Evolutionary conservation across 805 yeast genomes (phyloP).

Genomic region (Nakazawaea wickerhamii): DNA sequence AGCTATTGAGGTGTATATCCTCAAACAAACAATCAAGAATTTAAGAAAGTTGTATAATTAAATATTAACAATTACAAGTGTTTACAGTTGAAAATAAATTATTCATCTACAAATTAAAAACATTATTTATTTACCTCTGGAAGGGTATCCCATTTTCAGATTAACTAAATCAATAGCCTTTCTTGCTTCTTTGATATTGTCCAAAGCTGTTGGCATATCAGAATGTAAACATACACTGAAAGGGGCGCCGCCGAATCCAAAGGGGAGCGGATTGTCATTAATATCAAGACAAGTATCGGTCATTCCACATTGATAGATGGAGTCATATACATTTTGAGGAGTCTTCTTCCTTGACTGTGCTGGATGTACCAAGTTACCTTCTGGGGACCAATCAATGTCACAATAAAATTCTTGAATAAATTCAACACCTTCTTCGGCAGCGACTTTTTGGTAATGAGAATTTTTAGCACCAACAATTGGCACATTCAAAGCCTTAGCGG

Average conservation of each 20-base stretch:
- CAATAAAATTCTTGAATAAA: conserved; percentile 32
- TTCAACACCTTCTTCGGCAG: conserved; percentile 27
- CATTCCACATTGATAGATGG: conserved; percentile 24
- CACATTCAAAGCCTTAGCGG: conserved; percentile 29
- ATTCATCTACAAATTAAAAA: no score
- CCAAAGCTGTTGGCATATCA: conserved; percentile 33
- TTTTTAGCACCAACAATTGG: conserved; percentile 35
- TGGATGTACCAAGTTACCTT: conserved; percentile 27
- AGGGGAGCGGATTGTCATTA: conserved; percentile 20
- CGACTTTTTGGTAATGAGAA: conserved; percentile 23
- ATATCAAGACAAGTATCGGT: conserved; percentile 21
- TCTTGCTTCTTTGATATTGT: conserved; percentile 26
- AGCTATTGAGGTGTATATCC: no score
- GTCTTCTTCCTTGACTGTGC: conserved; percentile 25
- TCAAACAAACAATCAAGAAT: no score
- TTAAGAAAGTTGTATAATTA: no score
- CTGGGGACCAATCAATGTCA: conserved; percentile 28
- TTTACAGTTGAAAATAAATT: no score
- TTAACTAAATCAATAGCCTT: conserved; percentile 27
- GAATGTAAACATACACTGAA: conserved; percentile 31
- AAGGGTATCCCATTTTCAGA: conserved; percentile 10
- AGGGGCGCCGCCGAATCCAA: conserved; percentile 26
- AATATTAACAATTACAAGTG: no score
- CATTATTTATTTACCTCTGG: not conserved
- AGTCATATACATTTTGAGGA: conserved; percentile 26